Evolutionary conservation across 208 protist species (phyloP), one percentile per base, ranked within the genome.

Genomic region (Leishmania turanica): DNA sequence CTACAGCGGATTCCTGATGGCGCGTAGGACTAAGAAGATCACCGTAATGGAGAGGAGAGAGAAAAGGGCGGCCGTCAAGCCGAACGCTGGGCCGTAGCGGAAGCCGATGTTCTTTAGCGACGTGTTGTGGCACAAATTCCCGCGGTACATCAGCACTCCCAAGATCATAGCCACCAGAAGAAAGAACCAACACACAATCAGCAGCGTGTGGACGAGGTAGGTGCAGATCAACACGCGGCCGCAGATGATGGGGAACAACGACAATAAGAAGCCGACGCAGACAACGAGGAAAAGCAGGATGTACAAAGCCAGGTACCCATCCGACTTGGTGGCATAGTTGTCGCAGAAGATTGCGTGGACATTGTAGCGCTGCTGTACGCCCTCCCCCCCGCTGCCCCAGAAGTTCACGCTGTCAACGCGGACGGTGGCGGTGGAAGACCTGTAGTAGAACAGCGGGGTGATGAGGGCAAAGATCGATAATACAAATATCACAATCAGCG

Each of bases 21-120:
- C 72, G 21, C 68, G 70, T 3, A 90, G 54, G 5, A 86, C 40
- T 45, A 89, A 82, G 27, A 90, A 79, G 8, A 88, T 47, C 2
- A 84, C 42, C 7, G 56, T 42, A 2, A 90, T 54, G 42, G 54
- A 47, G 27, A 86, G 75, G n/a, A 92, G 47, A 15, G 88, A 51
- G 21, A 90, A 87, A 15, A 84, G 78, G 21, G 82, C 84, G n/a
- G 88, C 80, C 15, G 80, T 71, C 51, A 92, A 56, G 7, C 62
- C 73, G 40, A 90, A 84, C 31, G 89, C 76, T 7, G 89, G 81
- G 34, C 89, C 89, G 73, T 81, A 89, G 37, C 66, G 58, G 74
- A 92, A 92, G 62, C 87, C 89, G 21, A 92, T 77, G 4, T 13
- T 60, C 72, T 79, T 60, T 9, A 92, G 79, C 6, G 87, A 82